These are phyloP conservation scores for Nitzschia palea DNA, from an alignment of 108 stramenopile species.

Conservation along the genomic window DNA sequence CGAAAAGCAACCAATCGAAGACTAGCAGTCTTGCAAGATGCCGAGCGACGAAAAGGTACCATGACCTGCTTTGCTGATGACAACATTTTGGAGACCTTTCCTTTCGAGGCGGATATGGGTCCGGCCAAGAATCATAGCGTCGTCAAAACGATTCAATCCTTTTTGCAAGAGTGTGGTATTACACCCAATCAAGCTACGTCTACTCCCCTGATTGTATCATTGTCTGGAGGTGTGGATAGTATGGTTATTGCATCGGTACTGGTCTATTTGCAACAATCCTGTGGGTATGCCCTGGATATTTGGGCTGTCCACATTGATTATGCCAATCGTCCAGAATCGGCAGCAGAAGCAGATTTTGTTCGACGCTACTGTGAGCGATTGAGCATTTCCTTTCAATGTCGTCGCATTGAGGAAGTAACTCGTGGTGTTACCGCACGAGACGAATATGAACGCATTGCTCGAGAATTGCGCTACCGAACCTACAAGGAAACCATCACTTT, in stretches of 20 bases:
- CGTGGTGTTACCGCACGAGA: constrained; percentile 92
- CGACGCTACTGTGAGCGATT: constrained; percentile 68
- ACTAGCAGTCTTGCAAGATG: constrained; percentile 76
- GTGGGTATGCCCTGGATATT: constrained; percentile 43
- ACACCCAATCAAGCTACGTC: background rate
- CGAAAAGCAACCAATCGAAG: constrained; percentile 85
- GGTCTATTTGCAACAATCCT: constrained; percentile 49
- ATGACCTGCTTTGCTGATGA: constrained; percentile 48
- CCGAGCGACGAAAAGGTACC: constrained; percentile 58
- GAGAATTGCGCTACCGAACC: constrained; percentile 83
- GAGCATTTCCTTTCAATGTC: constrained; percentile 56
- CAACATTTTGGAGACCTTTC: constrained; percentile 71
- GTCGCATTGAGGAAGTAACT: constrained; percentile 88
- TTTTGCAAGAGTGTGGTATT: constrained; percentile 44
- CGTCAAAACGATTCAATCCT: constrained; percentile 62
- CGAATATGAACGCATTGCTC: constrained; percentile 88
- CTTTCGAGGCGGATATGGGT: constrained; percentile 75
- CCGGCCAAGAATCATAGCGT: constrained; percentile 52
- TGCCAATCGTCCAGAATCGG: constrained; percentile 94
- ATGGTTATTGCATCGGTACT: constrained; percentile 94
- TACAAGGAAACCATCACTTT: constrained; percentile 67
- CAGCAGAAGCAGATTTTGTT: constrained; percentile 87
- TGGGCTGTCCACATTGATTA: constrained; percentile 93
- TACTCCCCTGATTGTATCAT: constrained; percentile 71
- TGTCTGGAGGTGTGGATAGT: constrained; percentile 97